Evolutionary conservation across 352 stramenopile species (phyloP), one percentile per base, ranked within the genome.

Genomic region (Pythium volutum): DNA sequence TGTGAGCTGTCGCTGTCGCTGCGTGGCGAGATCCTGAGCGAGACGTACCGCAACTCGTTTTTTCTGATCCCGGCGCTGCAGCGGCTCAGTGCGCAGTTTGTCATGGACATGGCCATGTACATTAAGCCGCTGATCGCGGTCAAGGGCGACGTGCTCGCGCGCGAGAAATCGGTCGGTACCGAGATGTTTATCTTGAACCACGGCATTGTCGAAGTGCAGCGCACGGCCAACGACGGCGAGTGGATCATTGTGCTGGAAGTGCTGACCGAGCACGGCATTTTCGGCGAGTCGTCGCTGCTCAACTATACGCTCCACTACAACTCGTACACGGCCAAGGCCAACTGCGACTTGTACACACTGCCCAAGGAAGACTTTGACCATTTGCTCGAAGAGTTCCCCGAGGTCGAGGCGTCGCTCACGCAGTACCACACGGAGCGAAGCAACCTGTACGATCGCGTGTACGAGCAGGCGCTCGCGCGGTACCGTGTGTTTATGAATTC

Each of bases 121-220:
- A 93, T 93, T 70, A 91, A 93, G 57, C 84, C 81, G 8, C 55
- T 91, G 14, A 89, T 93, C 29, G 77, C 82, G 0, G 73, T 91
- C 0, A 75, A 81, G 31, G 79, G 83, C 16, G 78, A 90, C 29
- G 56, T 91, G 3, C 69, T 93, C 4, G 84, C 81, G 8, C 69
- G 74, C 23, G 79, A 93, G 56, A 66, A 70, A 25, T 84, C 70
- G 4, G 76, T 93, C 4, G 84, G 84, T 18, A 90, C 77, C 0
- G 84, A 93, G 54, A 91, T 93, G 81, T 93, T 88, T 41, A 91
- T 93, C 29, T 64, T 93, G 4, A 91, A 90, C 54, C 78, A 80
- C 11, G 84, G 84, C 0, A 69, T 93, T 31, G 76, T 93, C 34
- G 84, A 90, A 62, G 75, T 89, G 18, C 70, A 83, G 34, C 83